Evolutionary conservation across 2,329 filamentous ascomycete species (phyloP), one percentile per base, ranked within the genome.

Genomic region (Fonsecaea nubica): DNA sequence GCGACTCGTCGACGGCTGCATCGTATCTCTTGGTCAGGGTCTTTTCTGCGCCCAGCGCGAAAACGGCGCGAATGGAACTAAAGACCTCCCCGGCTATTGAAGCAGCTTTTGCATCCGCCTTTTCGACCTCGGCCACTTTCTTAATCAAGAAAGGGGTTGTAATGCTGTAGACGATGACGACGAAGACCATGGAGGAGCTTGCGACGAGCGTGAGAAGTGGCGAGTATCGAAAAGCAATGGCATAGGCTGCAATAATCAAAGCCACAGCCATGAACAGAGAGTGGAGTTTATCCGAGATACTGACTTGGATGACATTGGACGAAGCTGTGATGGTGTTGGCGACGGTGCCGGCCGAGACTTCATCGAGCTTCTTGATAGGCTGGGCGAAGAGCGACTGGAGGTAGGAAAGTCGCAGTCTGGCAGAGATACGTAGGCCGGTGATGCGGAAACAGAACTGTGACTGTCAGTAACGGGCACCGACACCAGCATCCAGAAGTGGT

Each of bases 181-280:
- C 77, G 60, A 82, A 82, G 6, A 82, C 73, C 2, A 87, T 72
- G 0, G 80, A 76, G 0, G 82, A 78, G 42, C 80, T 84, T 0
- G 82, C 79, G 2, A 84, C 83, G 0, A 86, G 76, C 0, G 82
- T 85, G n/a, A 86, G 74, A 13, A 82, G 76, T 81, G 83, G 85
- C 35, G 80, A 83, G 65, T 83, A 84, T 15, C 77, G 73, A 67
- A 86, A 86, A 0, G 85, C 81, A 55, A 87, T 81, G 10, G 80
- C 76, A n/a, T 84, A 78, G 62, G 83, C 82, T 0, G 83, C 74
- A 5, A 82, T 69, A 4, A 83, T 72, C 1, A 82, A 72, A 2
- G 81, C 74, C 2, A 80, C 58, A 1, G 76, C 79, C 58, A 82
- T 78, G 35, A 84, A 75, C 1, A 84, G 74, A 1, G 75, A 75